Base-by-base conservation (phyloP, 2,329 filamentous ascomycete species). In the Penicillium sp. region DNA sequence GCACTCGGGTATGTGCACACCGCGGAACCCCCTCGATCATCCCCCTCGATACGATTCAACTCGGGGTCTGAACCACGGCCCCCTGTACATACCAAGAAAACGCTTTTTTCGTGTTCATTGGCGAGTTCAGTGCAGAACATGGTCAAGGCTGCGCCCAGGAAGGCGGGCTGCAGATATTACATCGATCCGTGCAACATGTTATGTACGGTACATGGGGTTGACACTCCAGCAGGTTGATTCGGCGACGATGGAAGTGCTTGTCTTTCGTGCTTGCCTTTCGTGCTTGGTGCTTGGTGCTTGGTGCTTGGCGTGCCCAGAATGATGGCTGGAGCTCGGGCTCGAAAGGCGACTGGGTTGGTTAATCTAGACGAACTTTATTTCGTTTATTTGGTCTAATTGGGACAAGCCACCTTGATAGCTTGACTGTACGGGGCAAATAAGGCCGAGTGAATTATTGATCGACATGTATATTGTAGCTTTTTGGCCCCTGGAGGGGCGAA, bases 191-290 rank as follows among this genome's bases (percentile, higher is more conserved):
- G 44, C 52, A 45, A 54, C 43, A 29, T 8, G 37, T 27, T 33
- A 46, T 37, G 45, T 43, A 27, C 16, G 21, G 43, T 52, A 50
- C 52, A 57, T 57, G 57, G 62, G 57, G 57, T 51, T 60, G 57
- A 53, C 59, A 44, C 54, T 44, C 29, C 21, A 25, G 21, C 42
- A 46, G 51, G 42, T 48, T 48, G 52, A 43, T 54, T 48, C 26
- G 43, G 48, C 52, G 11, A 42, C 52, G 23, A 39, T 27, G 25
- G 9, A 16, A 39, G 33, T 14, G 35, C 31, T 31, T 25, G 31
- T 25, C 25, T 45, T 27, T 29, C 14, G 23, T 26, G 10, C 16
- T 31, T 25, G 31, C 43, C 25, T 45, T 27, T 29, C 14, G 23
- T 26, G 10, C 16, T 45, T 26, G 13, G 25, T 19, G 19, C 19